These are phyloP conservation scores for Lagenaria siceraria DNA, from an alignment of 306 rosid species.

Conservation along the genomic window DNA sequence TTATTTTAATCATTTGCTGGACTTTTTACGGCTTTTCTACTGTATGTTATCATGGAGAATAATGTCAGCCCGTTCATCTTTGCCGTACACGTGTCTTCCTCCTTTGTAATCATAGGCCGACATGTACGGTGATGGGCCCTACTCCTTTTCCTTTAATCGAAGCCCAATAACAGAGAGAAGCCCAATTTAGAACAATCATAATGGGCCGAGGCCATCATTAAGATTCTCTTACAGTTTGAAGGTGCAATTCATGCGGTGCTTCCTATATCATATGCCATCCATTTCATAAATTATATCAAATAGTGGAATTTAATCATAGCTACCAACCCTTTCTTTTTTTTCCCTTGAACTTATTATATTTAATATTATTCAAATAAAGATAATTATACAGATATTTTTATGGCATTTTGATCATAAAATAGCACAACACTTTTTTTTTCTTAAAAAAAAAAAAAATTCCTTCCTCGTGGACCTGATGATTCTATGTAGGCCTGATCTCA, in stretches of 20 bases:
- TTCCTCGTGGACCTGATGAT: neutral
- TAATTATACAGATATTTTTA: no score
- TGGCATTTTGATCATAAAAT: no score
- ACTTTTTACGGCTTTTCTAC: constrained; percentile 4
- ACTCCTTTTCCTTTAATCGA: neutral
- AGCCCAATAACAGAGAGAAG: constrained; percentile 1
- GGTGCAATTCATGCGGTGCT: neutral
- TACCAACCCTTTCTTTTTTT: neutral
- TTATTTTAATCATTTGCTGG: constrained; percentile 2
- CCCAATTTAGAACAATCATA: neutral
- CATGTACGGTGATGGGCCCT: constrained; percentile 9
- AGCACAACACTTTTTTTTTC: no score
- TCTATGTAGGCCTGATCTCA: neutral
- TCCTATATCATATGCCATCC: neutral
- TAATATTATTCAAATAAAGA: neutral
- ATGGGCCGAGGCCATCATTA: constrained; percentile 1
- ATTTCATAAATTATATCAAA: neutral
- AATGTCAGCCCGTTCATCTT: neutral
- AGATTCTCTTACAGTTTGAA: neutral
- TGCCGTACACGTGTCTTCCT: constrained; percentile 4
- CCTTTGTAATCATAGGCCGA: neutral
- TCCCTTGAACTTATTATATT: neutral
- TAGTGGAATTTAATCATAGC: neutral
- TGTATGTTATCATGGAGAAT: neutral
- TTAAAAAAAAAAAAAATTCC: no score